Percentiles rank a stretch among this genome's conserved stretches.
Evolutionary conservation across 2,329 filamentous ascomycete species (phyloP).

Genomic region (Calonectria crousiana): DNA sequence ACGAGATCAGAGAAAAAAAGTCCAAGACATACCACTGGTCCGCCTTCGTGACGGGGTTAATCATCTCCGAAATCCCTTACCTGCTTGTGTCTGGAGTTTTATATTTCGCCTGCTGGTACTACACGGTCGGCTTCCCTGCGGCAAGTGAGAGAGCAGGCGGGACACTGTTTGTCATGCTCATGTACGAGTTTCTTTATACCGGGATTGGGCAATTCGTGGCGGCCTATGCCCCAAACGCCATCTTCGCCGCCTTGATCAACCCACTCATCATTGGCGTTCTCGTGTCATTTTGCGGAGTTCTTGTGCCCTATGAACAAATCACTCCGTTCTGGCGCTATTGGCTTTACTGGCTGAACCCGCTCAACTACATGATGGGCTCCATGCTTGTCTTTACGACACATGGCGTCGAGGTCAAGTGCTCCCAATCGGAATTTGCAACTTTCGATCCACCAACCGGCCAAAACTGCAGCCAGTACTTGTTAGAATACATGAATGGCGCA

Average conservation of each 20-base stretch:
- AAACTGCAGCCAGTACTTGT: background rate
- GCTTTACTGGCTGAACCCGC: conserved; percentile 73
- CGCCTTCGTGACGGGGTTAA: background rate
- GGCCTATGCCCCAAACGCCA: conserved; percentile 70
- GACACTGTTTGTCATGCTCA: background rate
- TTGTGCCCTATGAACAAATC: conserved; percentile 75
- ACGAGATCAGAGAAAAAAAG: background rate
- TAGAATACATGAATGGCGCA: background rate
- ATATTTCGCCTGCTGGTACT: background rate
- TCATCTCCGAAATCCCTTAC: background rate
- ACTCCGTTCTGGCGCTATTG: conserved; percentile 76
- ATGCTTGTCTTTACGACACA: conserved; percentile 63
- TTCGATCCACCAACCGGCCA: background rate
- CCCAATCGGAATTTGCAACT: background rate
- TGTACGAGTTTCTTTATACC: background rate
- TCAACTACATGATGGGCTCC: conserved; percentile 70
- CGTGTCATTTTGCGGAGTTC: conserved; percentile 79
- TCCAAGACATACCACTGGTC: background rate
- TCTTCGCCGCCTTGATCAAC: conserved; percentile 69
- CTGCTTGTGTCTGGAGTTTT: background rate
- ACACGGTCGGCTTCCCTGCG: background rate
- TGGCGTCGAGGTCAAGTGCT: background rate
- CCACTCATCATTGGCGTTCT: conserved; percentile 68
- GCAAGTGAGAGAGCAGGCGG: background rate
- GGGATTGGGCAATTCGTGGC: conserved; percentile 63